Percentiles rank a stretch among this genome's conserved stretches.
phyloP scores from a whole-genome alignment of 768 basidiomycete species.

The Russula sp. region DNA sequence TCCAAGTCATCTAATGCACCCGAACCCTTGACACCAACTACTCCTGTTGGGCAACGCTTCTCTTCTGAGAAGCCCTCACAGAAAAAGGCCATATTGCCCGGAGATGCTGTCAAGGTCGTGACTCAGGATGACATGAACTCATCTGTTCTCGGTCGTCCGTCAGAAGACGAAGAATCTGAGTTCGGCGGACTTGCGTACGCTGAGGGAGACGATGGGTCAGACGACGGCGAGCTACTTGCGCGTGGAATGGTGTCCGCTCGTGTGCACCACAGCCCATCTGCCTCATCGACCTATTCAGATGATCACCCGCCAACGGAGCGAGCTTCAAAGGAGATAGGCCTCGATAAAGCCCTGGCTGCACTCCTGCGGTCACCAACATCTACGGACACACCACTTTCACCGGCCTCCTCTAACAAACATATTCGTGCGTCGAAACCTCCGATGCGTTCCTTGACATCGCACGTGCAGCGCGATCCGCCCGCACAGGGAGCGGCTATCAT shows the following conservation, averaged over 20 bases:
- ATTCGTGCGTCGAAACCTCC: constrained; percentile 50
- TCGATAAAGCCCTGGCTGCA: constrained; percentile 52
- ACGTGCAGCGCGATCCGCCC: constrained; percentile 38
- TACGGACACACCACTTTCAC: constrained; percentile 39
- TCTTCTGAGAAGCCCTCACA: constrained; percentile 56
- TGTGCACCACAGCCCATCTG: constrained; percentile 33
- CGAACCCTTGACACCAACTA: constrained; percentile 32
- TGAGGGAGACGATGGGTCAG: constrained; percentile 30
- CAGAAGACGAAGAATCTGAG: constrained; percentile 32
- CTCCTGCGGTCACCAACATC: constrained; percentile 36
- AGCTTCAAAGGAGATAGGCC: constrained; percentile 16
- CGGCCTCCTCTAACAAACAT: constrained; percentile 37
- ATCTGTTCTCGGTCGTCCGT: neutral
- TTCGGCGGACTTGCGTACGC: constrained; percentile 42
- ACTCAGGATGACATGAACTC: constrained; percentile 17
- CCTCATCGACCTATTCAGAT: constrained; percentile 34
- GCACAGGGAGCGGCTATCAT: constrained; percentile 33
- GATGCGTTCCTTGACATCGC: constrained; percentile 52
- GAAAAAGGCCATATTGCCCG: constrained; percentile 28
- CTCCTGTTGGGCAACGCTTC: constrained; percentile 34
- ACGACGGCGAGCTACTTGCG: constrained; percentile 32
- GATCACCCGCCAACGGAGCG: constrained; percentile 8
- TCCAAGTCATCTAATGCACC: constrained; percentile 32
- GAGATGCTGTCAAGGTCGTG: constrained; percentile 20
- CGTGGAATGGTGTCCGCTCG: constrained; percentile 32